Conservation (phyloP, 768 basidiomycete genomes). For the Hygrophorus pudorinus region DNA sequence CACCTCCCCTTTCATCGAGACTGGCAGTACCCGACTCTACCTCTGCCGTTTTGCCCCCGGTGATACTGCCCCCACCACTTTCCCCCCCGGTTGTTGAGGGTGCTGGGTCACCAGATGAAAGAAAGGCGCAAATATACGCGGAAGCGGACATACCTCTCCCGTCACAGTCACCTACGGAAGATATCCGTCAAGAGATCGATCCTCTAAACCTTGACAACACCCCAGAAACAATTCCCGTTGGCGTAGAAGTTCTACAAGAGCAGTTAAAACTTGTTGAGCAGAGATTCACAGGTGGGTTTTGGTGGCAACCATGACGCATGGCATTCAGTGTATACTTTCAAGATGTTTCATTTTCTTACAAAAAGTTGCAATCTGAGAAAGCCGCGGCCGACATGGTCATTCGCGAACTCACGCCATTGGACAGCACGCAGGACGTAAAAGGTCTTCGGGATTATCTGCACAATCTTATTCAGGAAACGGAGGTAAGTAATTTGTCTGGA, state of each 20-base stretch:
- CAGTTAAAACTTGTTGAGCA: slow-evolving; percentile 65
- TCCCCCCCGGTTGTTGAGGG: neutral
- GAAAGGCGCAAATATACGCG: neutral
- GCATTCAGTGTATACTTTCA: slow-evolving; percentile 4
- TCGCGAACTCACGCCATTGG: slow-evolving; percentile 59
- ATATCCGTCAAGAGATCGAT: neutral
- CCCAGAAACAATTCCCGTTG: slow-evolving; percentile 2
- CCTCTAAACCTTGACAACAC: neutral
- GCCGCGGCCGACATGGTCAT: slow-evolving; percentile 58
- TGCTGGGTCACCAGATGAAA: neutral
- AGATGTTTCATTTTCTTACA: slow-evolving; percentile 77
- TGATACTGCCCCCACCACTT: neutral
- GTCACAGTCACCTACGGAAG: neutral
- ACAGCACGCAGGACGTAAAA: slow-evolving; percentile 51
- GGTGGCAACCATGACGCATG: neutral
- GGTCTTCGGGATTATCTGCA: slow-evolving; percentile 67
- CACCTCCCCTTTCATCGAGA: slow-evolving; percentile 19
- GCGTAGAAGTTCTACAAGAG: slow-evolving; percentile 53
- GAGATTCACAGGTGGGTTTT: slow-evolving; percentile 54
- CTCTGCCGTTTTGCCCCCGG: neutral
- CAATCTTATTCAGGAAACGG: slow-evolving; percentile 54
- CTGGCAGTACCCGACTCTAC: slow-evolving; percentile 4
- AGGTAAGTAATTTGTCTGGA: slow-evolving; percentile 37
- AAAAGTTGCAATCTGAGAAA: slow-evolving; percentile 65
- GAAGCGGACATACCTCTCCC: slow-evolving; percentile 6